Base-by-base conservation (phyloP, 2,329 filamentous ascomycete genomes). In the Ramularia endophylla region DNA sequence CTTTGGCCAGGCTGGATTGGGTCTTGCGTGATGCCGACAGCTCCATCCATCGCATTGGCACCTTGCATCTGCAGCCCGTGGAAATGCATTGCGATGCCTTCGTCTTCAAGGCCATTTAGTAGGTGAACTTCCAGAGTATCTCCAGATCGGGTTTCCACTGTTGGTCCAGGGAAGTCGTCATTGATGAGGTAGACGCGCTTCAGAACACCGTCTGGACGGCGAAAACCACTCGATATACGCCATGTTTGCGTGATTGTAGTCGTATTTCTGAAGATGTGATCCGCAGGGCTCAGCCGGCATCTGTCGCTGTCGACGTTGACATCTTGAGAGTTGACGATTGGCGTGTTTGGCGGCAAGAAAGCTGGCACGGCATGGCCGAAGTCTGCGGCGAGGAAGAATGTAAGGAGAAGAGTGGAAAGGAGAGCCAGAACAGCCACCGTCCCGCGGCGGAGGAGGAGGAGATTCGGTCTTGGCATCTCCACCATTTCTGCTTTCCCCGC, bases 101-200 rank as follows among this genome's bases (percentile, higher is more conserved):
- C 53, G 22, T 44, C 41, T n/a, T 69, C 63, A 4, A 70, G 48
- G 0, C 36, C 47, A 53, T 73, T 73, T 15, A 56, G 55, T 9
- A 73, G 67, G 4, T 61, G 59, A 27, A 75, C 62, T 3, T 66
- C 45, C 2, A 74, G 47, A 0, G 53, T 63, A 53, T 74, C 71
- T 8, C 71, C 71, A 0, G 69, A 63, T 8, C 69, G 65, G 7
- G 63, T 65, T 53, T 74, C 71, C 18, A 75, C 60, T 0, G 65
- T 71, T 5, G 72, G 72, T 3, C 73, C 72, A 2, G 72, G 71
- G 42, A 74, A 73, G 1, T 59, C 45, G 68, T 66, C 66, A 47
- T 77, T 77, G 43, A 78, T 66, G 3, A 73, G 57, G 51, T 71
- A 72, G 3, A 75, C 62, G 1, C 52, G 48, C 48, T 74, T 74